Base-by-base conservation (phyloP, 129 eudicot genomes). In the Logfia minima region DNA sequence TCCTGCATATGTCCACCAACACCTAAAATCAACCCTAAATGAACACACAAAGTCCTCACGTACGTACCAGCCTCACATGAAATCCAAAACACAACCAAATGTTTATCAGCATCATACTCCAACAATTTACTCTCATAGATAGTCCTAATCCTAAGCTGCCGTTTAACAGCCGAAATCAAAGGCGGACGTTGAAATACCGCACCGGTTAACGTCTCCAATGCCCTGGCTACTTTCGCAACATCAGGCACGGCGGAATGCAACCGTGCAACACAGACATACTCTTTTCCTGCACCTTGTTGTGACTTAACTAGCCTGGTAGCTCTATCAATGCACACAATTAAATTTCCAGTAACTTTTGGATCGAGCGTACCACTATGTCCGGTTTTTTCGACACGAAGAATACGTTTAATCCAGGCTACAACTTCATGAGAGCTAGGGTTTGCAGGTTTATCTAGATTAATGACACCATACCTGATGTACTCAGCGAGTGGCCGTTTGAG, bases 1-100 rank as follows among this genome's bases (percentile, higher is more conserved):
- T 92, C 98, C 82, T 90, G 96, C 96, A 92, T 92, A 86, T 92
- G 98, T 43, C 79, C 98, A 31, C 98, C 98, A 53, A 92, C 98
- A 23, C 98, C 98, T 70, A 92, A 75, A 81, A 92, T 81, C 69
- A 92, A 68, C 18, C 98, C 98, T 81, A 92, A 85, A 86, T 92
- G 96, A 59, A 92, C 98, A 83, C 98, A 92, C 84, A 92, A 9
- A 17, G 98, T 92, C 83, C 98, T 86, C 17, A 92, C 98, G 83
- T 92, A 92, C 3, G 96, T 92, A 22, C 96, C 98, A 0, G 96
- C 98, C 87, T 92, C 98, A 45, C 98, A 92, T 3, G 91, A 86
- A 8, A 92, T 92, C 98, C 98, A 92, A 70, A 92, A 92, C 66
- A 92, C 98, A 79, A 92, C 96, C 92, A 90, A 82, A 85, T 90